Evolutionary conservation across 768 basidiomycete genomes (phyloP).

Genomic region (Cystofilobasidium capitatum): DNA sequence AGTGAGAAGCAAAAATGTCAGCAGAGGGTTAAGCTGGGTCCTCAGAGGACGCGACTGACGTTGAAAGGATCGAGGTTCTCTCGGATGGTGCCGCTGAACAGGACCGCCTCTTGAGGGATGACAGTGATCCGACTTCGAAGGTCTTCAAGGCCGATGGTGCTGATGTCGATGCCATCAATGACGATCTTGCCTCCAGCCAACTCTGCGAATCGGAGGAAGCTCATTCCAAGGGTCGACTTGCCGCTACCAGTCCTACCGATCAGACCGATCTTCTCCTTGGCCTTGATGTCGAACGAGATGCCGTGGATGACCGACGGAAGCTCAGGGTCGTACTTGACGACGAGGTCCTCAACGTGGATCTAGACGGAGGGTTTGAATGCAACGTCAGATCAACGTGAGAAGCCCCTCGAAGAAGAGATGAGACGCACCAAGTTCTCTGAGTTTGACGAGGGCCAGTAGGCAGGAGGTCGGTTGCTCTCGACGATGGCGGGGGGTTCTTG

Average conservation of each 20-base stretch:
- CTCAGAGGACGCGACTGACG: not conserved
- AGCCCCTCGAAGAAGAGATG: not conserved
- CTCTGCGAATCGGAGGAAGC: conserved; percentile 73
- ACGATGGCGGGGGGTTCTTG: conserved; percentile 74
- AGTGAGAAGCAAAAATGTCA: not conserved
- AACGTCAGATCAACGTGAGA: not conserved
- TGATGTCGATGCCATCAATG: conserved; percentile 82
- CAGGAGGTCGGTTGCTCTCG: conserved; percentile 65
- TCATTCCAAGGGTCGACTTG: conserved; percentile 63
- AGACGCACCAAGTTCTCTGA: conserved; percentile 7
- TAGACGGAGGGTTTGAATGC: not conserved
- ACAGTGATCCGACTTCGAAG: conserved; percentile 51
- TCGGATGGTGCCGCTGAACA: conserved; percentile 50
- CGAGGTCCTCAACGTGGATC: conserved; percentile 51
- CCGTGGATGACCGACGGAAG: conserved; percentile 68
- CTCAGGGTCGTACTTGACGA: conserved; percentile 68
- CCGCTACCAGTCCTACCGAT: conserved; percentile 38
- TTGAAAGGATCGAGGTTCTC: conserved; percentile 43
- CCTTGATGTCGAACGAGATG: conserved; percentile 58
- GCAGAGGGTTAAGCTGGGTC: not conserved
- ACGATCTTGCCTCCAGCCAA: conserved; percentile 59
- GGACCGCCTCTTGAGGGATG: conserved; percentile 42
- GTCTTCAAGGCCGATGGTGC: conserved; percentile 72
- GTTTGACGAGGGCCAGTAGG: conserved; percentile 72
- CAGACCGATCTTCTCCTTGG: conserved; percentile 49